Base-by-base conservation (phyloP, 1,284 basidiomycete genomes). In the Apiotrichum veenhuisii region DNA sequence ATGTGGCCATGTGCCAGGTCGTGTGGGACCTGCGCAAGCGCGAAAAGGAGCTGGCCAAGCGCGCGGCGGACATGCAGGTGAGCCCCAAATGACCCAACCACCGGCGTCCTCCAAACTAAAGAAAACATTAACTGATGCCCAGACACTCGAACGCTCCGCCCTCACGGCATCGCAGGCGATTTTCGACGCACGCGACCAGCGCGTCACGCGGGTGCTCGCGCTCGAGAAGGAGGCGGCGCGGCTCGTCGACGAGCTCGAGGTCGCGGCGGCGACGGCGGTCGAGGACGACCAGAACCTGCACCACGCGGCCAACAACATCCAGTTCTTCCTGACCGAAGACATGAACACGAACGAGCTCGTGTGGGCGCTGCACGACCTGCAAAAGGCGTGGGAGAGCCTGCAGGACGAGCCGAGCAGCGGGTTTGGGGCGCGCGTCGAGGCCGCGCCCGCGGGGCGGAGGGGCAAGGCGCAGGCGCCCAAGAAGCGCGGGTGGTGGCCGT, bases 321-420 rank as follows among this genome's bases (percentile, higher is more conserved):
- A 67, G 51, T 74, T 70, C 56, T 68, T 67, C 49, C 51, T 71
- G 25, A 62, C 60, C 41, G 73, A 71, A 49, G 71, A 73, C 57
- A 69, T 65, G 23, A 66, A 71, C 52, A 57, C 60, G 34, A 55
- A 66, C 41, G 70, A 73, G 54, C 51, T 75, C 17, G 55, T 62
- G 40, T 68, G 66, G 63, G 62, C 60, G 25, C 55, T 73, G 42
- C 50, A 64, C 23, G 58, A 61, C 38, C 58, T 75, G 56, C 65
- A 66, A 52, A 66, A 65, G 50, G 66, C 67, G 49, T 73, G 65
- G 68, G 63, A 68, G 45, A 50, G 59, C 11, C 59, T 70, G n/a
- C 50, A 64, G 43, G 54, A 47, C 41, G 64, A 62, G 46, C 50
- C 27, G n/a, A 5, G 8, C 18, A 9, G 9, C 18, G 38, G 4